These are phyloP conservation scores for Marchantia polymorpha DNA, from an alignment of 225 moss, liverwort and hornwort species.

Conservation along the genomic window DNA sequence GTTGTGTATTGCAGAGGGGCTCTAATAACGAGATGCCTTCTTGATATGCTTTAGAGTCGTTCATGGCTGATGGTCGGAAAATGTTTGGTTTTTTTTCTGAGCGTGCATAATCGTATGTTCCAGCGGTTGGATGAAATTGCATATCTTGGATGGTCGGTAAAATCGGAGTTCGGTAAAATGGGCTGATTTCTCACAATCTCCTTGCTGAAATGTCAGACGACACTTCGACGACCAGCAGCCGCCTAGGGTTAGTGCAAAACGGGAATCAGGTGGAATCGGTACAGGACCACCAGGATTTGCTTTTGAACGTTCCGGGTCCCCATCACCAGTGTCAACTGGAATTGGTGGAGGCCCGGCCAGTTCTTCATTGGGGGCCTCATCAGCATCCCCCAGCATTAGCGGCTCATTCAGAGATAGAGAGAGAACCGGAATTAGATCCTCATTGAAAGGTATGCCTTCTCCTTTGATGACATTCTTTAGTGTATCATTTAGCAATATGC, in stretches of 20 bases:
- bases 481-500: background rate
- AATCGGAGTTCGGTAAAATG: too few relatives aligned
- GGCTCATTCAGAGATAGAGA: constrained; percentile 36
- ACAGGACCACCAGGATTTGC: constrained; percentile 45
- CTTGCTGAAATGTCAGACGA: background rate
- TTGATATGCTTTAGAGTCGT: too few relatives aligned
- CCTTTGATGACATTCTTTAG: background rate
- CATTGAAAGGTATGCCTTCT: constrained; percentile 26
- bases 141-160: too few relatives aligned
- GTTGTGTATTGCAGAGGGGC: too few relatives aligned
- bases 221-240: constrained; percentile 16
- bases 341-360: constrained; percentile 15
- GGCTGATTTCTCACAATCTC: too few relatives aligned
- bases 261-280: constrained; percentile 28
- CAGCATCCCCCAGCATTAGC: constrained; percentile 19
- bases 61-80: too few relatives aligned
- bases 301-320: constrained; percentile 34
- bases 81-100: too few relatives aligned
- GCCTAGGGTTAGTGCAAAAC: constrained; percentile 29
- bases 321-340: constrained; percentile 20
- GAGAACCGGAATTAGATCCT: constrained; percentile 28
- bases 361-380: constrained; percentile 19
- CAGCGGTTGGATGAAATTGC: too few relatives aligned
- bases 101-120: too few relatives aligned
- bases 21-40: too few relatives aligned